Conservation (phyloP, 2,329 filamentous ascomycete species). For the Aspergillus neotritici region DNA sequence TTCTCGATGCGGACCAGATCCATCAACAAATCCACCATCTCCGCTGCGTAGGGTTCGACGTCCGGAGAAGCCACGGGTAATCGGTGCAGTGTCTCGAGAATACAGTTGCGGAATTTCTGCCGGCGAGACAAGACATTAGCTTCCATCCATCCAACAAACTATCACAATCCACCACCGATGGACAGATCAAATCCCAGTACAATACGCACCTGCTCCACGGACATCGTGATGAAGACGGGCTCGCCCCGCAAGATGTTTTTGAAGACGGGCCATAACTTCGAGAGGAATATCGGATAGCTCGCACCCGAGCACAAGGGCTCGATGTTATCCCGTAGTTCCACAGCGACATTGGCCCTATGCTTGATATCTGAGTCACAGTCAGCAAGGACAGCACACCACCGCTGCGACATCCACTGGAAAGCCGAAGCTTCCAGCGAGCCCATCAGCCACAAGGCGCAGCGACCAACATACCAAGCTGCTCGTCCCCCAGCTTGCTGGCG, state of each 20-base stretch:
- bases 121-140: constrained; percentile 6
- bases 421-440: neutral
- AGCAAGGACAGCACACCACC: constrained; percentile 1
- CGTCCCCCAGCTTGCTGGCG: constrained; percentile 45
- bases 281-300: constrained; percentile 74
- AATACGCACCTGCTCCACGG: constrained; percentile 70
- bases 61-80: constrained; percentile 70
- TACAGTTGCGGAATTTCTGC: constrained; percentile 82
- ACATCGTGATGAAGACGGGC: constrained; percentile 86
- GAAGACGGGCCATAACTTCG: constrained; percentile 85
- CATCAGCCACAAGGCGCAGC: neutral
- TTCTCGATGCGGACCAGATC: constrained; percentile 84
- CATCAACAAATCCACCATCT: constrained; percentile 88
- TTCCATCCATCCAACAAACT: neutral
- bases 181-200: neutral
- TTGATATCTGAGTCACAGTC: constrained; percentile 60
- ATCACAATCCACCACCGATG: neutral
- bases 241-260: constrained; percentile 76
- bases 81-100: constrained; percentile 90
- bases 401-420: neutral
- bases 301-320: constrained; percentile 74
- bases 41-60: constrained; percentile 80
- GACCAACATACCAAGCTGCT: constrained; percentile 41
- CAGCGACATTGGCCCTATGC: constrained; percentile 73
- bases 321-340: constrained; percentile 82